Conservation (phyloP, 169 alveolate genomes). For the Plasmodium berghei region DNA sequence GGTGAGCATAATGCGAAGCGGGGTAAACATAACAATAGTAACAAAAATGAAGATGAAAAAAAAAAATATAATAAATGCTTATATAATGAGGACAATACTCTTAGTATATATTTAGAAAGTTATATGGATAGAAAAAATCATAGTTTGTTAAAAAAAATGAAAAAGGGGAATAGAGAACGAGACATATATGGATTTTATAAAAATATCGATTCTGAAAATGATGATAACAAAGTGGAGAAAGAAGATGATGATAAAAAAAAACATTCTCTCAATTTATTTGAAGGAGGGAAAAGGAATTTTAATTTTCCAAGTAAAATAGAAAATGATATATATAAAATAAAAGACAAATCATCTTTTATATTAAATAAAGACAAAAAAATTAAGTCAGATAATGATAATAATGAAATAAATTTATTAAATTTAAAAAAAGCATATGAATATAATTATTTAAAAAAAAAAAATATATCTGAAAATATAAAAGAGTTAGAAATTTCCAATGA, state of each 20-base stretch:
- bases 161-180: constrained; percentile 9
- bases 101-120: constrained; percentile 29
- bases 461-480: background rate
- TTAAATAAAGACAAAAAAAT: background rate
- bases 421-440: background rate
- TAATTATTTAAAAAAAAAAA: background rate
- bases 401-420: background rate
- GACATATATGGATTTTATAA: background rate
- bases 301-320: background rate
- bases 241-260: background rate
- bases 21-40: background rate
- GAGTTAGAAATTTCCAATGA: background rate
- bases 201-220: background rate
- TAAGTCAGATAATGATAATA: background rate
- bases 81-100: constrained; percentile 10
- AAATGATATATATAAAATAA: background rate
- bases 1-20: background rate
- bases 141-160: constrained; percentile 36
- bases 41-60: constrained; percentile 8
- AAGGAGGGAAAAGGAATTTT: background rate
- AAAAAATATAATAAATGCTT: background rate
- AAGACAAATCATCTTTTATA: background rate
- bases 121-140: constrained; percentile 24
- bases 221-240: background rate
- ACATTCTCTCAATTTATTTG: background rate